Base-by-base conservation (phyloP, 441 rosid species). In the Theobroma grandiflorum region DNA sequence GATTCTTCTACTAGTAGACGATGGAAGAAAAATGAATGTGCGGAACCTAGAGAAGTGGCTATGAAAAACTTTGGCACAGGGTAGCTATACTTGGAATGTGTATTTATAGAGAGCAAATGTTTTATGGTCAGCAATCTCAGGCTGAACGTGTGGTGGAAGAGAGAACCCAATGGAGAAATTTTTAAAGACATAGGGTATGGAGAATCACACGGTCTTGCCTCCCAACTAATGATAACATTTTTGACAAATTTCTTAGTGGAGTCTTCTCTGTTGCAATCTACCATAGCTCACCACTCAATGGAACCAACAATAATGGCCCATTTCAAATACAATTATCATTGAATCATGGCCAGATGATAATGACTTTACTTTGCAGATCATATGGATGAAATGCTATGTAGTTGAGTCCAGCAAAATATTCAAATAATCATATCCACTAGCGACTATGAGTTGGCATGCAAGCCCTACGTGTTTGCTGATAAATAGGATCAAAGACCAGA, bases 121-220 rank as follows among this genome's bases (percentile, higher is more conserved):
- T 72, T 72, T n/a, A 4, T 42, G 43, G 18, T 38, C 47, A 35
- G 26, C 11, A 52, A 40, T 37, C 33, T 72, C n/a, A 35, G 47
- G 75, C 62, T 52, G 20, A 72, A 33, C 52, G 14, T 9, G 70
- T 75, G 58, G 16, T 47, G 43, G 31, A 62, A 43, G 31, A 58
- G 55, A 62, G 68, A 43, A 31, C 3, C 50, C 47, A 40, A 67
- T 42, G 33, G 10, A 50, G 57, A 31, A 59, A 15, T 52, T 43
- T 45, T 75, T 45, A 10, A 50, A n/a, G 50, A 72, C 63, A n/a
- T 6, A 11, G 5, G 35, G 26, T n/a, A 9, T 59, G 50, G 59
- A 37, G 76, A 6, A 47, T 59, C 79, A 80, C 79, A 69, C 75
- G 79, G 47, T 16, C 45, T n/a, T 61, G 76, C 38, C 64, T 38